Evolutionary conservation across 169 alveolate species (phyloP).

Genomic region (Plasmodium gonderi): DNA sequence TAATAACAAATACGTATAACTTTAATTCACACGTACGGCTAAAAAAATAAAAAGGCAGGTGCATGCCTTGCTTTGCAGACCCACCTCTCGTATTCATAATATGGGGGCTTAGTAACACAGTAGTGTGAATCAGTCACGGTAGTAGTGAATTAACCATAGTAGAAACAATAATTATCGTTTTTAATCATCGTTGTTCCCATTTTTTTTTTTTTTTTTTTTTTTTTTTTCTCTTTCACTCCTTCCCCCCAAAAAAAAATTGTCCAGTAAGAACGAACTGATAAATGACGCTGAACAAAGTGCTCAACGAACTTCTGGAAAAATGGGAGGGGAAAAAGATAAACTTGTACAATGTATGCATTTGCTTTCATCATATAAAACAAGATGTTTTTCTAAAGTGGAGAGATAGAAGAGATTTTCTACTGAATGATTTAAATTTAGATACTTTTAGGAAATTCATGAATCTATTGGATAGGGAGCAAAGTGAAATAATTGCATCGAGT

Average conservation of each 20-base stretch:
- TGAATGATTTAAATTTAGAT: conserved; percentile 1
- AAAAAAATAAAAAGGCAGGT: too few species aligned
- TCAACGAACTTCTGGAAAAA: conserved; percentile 28
- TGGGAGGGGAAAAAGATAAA: conserved; percentile 45
- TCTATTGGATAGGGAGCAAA: conserved; percentile 1
- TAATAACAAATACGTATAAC: too few species aligned
- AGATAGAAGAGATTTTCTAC: conserved; percentile 8
- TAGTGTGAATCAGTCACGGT: too few species aligned
- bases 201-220: not conserved
- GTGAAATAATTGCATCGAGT: not conserved
- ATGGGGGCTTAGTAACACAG: too few species aligned
- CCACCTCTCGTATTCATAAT: too few species aligned
- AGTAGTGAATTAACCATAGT: not conserved
- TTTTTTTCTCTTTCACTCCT: not conserved
- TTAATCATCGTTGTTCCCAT: not conserved
- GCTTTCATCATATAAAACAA: conserved; percentile 17
- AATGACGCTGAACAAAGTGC: not conserved
- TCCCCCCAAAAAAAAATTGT: not conserved
- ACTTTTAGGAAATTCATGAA: not conserved
- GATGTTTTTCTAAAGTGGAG: not conserved
- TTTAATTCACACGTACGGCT: too few species aligned
- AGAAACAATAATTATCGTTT: not conserved
- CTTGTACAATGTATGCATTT: conserved; percentile 10
- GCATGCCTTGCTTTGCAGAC: too few species aligned
- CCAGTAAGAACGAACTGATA: not conserved